A percentile compares a stretch with the other conserved stretches of the same genome.
phyloP scores from a whole-genome alignment of 441 rosid species.

The Gossypium davidsonii region DNA sequence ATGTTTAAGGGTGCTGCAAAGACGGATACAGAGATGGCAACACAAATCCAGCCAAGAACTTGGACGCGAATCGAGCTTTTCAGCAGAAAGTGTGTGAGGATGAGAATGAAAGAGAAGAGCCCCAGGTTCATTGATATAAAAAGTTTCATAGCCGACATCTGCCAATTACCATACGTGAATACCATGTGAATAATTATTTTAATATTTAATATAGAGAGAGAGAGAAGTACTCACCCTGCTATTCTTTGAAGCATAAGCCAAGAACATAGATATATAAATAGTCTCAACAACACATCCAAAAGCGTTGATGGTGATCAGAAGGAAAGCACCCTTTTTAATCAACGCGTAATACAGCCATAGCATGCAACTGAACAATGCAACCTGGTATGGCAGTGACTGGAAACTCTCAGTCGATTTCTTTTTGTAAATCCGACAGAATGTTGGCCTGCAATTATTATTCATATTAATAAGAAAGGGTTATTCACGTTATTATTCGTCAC shows the following conservation, averaged over 20 bases:
- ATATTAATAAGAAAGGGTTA: background rate
- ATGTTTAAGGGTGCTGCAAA: conserved; percentile 78
- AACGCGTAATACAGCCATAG: conserved; percentile 81
- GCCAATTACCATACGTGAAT: conserved; percentile 14
- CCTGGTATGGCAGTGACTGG: conserved; percentile 74
- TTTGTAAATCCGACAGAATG: conserved; percentile 57
- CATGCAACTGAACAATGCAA: conserved; percentile 74
- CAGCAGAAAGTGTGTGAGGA: conserved; percentile 37
- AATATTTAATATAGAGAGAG: background rate
- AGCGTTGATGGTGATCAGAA: conserved; percentile 70
- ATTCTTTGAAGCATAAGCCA: conserved; percentile 45
- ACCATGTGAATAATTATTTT: too few species aligned
- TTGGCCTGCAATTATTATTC: conserved; percentile 39
- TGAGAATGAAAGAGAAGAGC: conserved; percentile 39
- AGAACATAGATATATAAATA: conserved; percentile 50
- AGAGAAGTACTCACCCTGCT: conserved; percentile 34
- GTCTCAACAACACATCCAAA: conserved; percentile 69
- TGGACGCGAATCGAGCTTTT: conserved; percentile 13
- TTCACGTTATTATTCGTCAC: too few species aligned
- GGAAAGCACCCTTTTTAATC: conserved; percentile 42
- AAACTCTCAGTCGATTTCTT: conserved; percentile 72
- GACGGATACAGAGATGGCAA: conserved; percentile 50
- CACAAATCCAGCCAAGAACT: conserved; percentile 80
- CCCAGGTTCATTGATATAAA: conserved; percentile 50
- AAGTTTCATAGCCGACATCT: conserved; percentile 55